These are phyloP conservation scores for Phytomonas francai DNA, from an alignment of 208 protist genomes.

Conservation along the genomic window DNA sequence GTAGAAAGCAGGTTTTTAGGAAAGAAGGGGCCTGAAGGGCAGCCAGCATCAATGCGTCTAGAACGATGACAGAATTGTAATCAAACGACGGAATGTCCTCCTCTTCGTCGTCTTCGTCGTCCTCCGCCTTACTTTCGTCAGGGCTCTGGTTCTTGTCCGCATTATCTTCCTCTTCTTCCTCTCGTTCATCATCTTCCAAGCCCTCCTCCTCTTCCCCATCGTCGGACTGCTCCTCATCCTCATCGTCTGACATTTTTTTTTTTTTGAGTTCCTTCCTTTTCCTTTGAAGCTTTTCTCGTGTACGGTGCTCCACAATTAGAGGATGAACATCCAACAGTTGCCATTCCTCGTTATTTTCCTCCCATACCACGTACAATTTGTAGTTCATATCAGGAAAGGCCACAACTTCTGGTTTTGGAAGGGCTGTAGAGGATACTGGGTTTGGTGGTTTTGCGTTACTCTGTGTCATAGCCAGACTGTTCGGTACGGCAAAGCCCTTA, in stretches of 20 bases:
- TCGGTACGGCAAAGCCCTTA: no score
- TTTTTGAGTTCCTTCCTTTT: conserved; percentile 7
- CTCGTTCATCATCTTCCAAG: conserved; percentile 8
- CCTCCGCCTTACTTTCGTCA: conserved; percentile 7
- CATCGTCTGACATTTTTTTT: conserved; percentile 14
- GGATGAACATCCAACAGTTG: conserved; percentile 53
- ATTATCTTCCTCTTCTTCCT: not conserved
- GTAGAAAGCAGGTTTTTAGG: conserved; percentile 55
- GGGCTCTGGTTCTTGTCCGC: not conserved
- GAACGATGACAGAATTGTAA: conserved; percentile 30
- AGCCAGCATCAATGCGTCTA: conserved; percentile 65
- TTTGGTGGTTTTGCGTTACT: not conserved
- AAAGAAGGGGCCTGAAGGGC: conserved; percentile 42
- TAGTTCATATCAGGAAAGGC: conserved; percentile 22
- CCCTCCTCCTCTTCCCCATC: conserved; percentile 17
- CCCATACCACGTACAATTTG: conserved; percentile 33
- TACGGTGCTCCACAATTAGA: conserved; percentile 20
- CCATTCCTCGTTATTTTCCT: conserved; percentile 29
- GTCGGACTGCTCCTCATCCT: conserved; percentile 17
- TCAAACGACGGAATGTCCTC: conserved; percentile 18
- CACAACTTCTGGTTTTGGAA: conserved; percentile 14
- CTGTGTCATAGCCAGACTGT: no score
- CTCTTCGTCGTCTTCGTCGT: conserved; percentile 9
- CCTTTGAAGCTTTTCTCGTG: conserved; percentile 14
- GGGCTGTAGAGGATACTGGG: conserved; percentile 9